Conservation (phyloP, 2,329 filamentous ascomycete species). For the Triangularia setosa region DNA sequence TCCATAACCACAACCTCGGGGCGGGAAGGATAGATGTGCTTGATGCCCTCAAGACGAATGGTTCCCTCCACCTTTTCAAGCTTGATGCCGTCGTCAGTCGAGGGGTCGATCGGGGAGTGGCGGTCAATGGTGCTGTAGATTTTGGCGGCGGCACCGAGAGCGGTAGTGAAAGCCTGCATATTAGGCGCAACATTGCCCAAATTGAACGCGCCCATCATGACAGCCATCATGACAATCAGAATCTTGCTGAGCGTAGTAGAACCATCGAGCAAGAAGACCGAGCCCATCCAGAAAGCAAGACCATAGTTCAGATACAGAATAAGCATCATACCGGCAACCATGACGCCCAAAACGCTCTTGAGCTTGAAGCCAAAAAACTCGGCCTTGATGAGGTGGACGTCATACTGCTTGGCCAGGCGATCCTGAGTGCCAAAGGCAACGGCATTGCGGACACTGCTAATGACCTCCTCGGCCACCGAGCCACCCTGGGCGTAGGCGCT, state of each 20-base stretch:
- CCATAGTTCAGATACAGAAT: constrained; percentile 85
- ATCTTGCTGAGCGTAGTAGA: constrained; percentile 66
- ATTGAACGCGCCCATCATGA: constrained; percentile 91
- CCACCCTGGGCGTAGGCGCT: constrained; percentile 79
- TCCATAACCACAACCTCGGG: constrained; percentile 88
- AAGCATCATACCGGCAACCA: constrained; percentile 81
- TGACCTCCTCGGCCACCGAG: constrained; percentile 86
- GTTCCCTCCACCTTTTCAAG: constrained; percentile 70
- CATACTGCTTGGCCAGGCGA: constrained; percentile 83
- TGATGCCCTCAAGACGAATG: constrained; percentile 77
- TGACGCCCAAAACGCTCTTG: constrained; percentile 67
- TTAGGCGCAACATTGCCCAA: constrained; percentile 86
- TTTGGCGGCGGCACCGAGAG: constrained; percentile 79
- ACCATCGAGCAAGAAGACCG: constrained; percentile 64
- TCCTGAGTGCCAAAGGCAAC: constrained; percentile 92
- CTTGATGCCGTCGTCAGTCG: constrained; percentile 64
- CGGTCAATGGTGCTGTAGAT: constrained; percentile 95
- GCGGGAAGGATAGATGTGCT: constrained; percentile 91
- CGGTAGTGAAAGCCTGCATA: constrained; percentile 78
- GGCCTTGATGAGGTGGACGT: constrained; percentile 67
- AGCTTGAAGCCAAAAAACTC: constrained; percentile 72
- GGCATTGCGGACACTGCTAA: constrained; percentile 89
- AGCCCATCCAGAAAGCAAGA: constrained; percentile 85
- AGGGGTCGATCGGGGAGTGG: constrained; percentile 75
- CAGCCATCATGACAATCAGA: constrained; percentile 80